These are phyloP conservation scores for Penicillium sp. DNA, from an alignment of 2,329 filamentous ascomycete species.

Conservation along the genomic window DNA sequence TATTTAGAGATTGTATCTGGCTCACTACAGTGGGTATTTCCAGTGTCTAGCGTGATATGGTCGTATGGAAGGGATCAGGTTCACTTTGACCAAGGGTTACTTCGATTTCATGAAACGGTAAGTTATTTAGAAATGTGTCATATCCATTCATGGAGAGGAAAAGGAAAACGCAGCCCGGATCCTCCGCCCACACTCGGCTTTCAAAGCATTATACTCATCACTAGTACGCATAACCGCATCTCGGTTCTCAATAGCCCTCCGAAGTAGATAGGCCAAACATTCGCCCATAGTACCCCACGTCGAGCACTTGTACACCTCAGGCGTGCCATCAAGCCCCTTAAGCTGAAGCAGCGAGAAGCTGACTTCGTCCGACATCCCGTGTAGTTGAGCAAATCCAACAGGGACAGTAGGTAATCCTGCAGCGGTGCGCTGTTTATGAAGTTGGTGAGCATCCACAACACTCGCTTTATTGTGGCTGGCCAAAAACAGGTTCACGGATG, in stretches of 20 bases:
- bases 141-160: constrained; percentile 1
- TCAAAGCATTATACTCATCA: constrained; percentile 40
- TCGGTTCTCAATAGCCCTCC: constrained; percentile 60
- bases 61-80: too few relatives aligned
- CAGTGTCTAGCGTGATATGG: too few relatives aligned
- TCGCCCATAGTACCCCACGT: constrained; percentile 63
- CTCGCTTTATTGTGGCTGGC: constrained; percentile 81
- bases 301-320: constrained; percentile 56
- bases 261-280: constrained; percentile 73
- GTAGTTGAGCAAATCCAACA: constrained; percentile 57
- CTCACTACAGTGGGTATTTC: too few relatives aligned
- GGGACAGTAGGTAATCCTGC: constrained; percentile 46
- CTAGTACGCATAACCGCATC: constrained; percentile 57
- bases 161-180: constrained; percentile 10
- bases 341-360: constrained; percentile 53
- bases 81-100: too few relatives aligned
- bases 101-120: neutral
- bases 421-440: constrained; percentile 49
- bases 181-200: constrained; percentile 21
- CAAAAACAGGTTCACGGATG: constrained; percentile 65
- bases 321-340: constrained; percentile 32
- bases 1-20: too few relatives aligned
- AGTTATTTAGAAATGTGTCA: neutral
- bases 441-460: constrained; percentile 55
- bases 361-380: constrained; percentile 64